A percentile compares a stretch with the other conserved stretches of the same genome.
phyloP scores from a whole-genome alignment of 164 flowering plant genomes.

The Litsea cubeba region DNA sequence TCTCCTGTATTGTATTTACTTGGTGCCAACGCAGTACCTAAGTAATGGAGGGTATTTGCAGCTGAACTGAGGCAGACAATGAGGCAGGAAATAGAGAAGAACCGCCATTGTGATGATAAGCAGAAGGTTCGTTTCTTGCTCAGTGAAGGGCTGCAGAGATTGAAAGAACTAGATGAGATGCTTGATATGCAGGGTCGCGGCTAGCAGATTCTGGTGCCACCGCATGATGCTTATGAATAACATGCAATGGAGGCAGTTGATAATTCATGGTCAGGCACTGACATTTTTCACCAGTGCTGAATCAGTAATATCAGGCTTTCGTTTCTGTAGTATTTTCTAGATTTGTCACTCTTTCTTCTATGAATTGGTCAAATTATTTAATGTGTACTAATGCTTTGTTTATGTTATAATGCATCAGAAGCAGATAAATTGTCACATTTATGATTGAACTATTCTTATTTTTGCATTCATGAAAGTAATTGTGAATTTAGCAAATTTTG shows the following conservation, averaged over 20 bases:
- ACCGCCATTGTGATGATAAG: conserved; percentile 57
- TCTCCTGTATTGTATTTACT: not conserved
- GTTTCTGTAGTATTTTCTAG: not conserved
- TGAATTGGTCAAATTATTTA: not conserved
- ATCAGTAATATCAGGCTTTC: not conserved
- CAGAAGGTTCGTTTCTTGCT: conserved; percentile 69
- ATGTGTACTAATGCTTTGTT: too few relatives aligned
- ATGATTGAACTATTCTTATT: too few relatives aligned
- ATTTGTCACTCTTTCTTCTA: not conserved
- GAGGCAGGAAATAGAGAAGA: conserved; percentile 79
- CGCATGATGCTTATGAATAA: not conserved
- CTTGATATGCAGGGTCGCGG: conserved; percentile 79
- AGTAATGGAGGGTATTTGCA: conserved; percentile 21
- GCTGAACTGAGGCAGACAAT: conserved; percentile 59
- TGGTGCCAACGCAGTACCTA: not conserved
- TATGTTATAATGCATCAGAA: too few relatives aligned
- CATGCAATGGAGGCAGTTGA: not conserved
- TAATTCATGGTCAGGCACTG: not conserved
- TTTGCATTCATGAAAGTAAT: too few relatives aligned
- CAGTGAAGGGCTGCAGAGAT: conserved; percentile 70
- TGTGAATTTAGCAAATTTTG: too few relatives aligned
- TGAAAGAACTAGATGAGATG: conserved; percentile 75
- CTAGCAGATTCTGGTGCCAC: not conserved
- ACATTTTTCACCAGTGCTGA: not conserved
- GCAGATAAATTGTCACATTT: too few relatives aligned